Evolutionary conservation across 2,329 filamentous ascomycete genomes (phyloP), one percentile per base, ranked within the genome.

Genomic region (Trichophyton mentagrophytes): DNA sequence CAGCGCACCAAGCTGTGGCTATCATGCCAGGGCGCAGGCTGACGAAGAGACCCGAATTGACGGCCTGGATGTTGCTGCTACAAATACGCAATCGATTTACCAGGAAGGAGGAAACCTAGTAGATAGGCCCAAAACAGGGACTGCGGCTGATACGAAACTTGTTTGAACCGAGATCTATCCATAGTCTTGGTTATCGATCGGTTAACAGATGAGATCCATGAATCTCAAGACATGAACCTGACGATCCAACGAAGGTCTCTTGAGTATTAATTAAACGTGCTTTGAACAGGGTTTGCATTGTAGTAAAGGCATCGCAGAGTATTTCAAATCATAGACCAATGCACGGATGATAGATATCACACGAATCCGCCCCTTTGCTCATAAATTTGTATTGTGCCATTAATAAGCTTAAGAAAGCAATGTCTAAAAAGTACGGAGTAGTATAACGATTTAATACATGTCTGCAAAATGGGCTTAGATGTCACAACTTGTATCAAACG

Each of bases 21-120:
- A 3, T 15, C 42, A 9, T 4, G 36, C 7, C n/a, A 7, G n/a
- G 20, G 13, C 42, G 2, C 33, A 58, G 3, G 66, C 69, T 63
- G 67, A 60, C n/a, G 59, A 67, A 57, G 44, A 53, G 38, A 33
- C 15, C 4, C 22, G 49, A 5, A 53, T 53, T 6, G 17, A 46
- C 3, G 17, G 25, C 9, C 27, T 25, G 27, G 22, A 6, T 8
- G 15, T n/a, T 13, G n/a, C 27, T 30, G 49, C 7, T 27, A 8
- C 49, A 6, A 33, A 53, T 13, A 25, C 22, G 22, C 22, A 15
- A 15, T 53, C 49, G 13, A 1, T 13, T 33, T 53, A n/a, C 30
- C 11, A 17, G 49, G 49, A 25, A 20, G 44, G 17, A 22, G 44
- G 25, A 47, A 11, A 11, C 3, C 44, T 20, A 22, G 17, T 22